These are phyloP conservation scores for Aspergillus fructus DNA, from an alignment of 2,329 filamentous ascomycete genomes.

Conservation along the genomic window DNA sequence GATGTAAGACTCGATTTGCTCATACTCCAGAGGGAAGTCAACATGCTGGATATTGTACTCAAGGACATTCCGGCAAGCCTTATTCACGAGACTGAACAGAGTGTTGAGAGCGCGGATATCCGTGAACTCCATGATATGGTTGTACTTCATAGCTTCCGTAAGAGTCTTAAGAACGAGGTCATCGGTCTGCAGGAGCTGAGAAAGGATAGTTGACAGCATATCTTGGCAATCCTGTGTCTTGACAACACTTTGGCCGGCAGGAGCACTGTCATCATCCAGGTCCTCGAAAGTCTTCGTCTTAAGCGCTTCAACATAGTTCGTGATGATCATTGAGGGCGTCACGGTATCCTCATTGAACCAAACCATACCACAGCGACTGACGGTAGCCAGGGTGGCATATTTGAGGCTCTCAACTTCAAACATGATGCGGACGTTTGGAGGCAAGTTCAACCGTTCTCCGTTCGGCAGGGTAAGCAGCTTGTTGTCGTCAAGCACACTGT, in stretches of 20 bases:
- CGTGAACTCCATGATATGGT: conserved; percentile 99
- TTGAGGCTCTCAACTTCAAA: conserved; percentile 98
- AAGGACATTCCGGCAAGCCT: conserved; percentile 84
- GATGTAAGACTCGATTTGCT: conserved; percentile 84
- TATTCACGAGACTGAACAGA: conserved; percentile 92
- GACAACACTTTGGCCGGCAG: conserved; percentile 71
- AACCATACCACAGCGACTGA: conserved; percentile 99
- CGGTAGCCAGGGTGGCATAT: conserved; percentile 96
- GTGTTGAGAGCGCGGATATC: conserved; percentile 86
- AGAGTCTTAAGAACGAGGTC: conserved; percentile 78
- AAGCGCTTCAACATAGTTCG: conserved; percentile 83
- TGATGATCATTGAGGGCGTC: conserved; percentile 85
- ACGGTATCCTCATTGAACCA: conserved; percentile 99
- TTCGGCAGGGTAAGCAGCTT: conserved; percentile 96
- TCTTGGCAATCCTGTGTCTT: conserved; percentile 77
- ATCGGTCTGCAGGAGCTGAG: conserved; percentile 72
- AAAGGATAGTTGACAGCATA: conserved; percentile 75
- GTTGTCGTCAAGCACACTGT: conserved; percentile 99
- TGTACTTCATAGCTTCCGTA: conserved; percentile 71
- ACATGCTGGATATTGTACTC: conserved; percentile 95
- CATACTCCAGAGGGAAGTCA: conserved; percentile 87
- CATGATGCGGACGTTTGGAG: conserved; percentile 96
- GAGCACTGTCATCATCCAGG: conserved; percentile 84
- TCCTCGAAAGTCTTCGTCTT: conserved; percentile 87
- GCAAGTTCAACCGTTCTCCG: conserved; percentile 93